Evolutionary conservation across 208 protist genomes (phyloP), one percentile per base, ranked within the genome.

Genomic region (Crithidia sp.): DNA sequence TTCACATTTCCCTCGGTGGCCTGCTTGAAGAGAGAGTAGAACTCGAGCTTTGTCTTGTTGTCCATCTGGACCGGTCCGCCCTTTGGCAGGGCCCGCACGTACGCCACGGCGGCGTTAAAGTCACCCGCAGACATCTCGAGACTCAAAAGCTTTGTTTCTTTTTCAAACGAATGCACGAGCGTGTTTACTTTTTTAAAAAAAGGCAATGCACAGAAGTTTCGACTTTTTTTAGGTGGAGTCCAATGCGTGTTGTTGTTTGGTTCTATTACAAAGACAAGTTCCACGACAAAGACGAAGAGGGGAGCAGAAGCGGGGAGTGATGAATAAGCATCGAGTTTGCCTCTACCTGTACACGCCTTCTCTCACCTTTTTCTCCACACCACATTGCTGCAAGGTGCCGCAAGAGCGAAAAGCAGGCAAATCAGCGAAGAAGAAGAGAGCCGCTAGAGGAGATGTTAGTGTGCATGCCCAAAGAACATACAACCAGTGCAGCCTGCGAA

Each of bases 21-120:
- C 86, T 99, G 98, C 90, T 99, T 99, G 91, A 87, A 99, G 14
- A 99, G 78, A n/a, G 79, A 90, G 84, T 99, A 99, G 68, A 98
- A 89, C 76, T 95, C 72, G 7, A 99, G 90, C 74, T 95, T 91
- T 49, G 93, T 93, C 9, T 86, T 82, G 75, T 98, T 97, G 81
- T 87, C 82, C 76, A 98, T 82, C 79, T 97, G 77, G 7, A 93
- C 82, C 16, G 89, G 84, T 9, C 91, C 88, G 28, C 91, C 88
- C 77, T 90, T 90, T 47, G 90, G 90, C 39, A 96, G 72, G 9
- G 89, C 86, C 52, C 91, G 93, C 49, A 97, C 91, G 67, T 91
- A 96, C 76, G 79, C 84, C 36, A 89, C 83, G 44, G 93, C 93
- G 17, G 88, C 85, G 3, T 95, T 79, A 81, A 97, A 97, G 77